Evolutionary conservation across 768 basidiomycete species (phyloP).

Genomic region (Leccinum barrowsii): DNA sequence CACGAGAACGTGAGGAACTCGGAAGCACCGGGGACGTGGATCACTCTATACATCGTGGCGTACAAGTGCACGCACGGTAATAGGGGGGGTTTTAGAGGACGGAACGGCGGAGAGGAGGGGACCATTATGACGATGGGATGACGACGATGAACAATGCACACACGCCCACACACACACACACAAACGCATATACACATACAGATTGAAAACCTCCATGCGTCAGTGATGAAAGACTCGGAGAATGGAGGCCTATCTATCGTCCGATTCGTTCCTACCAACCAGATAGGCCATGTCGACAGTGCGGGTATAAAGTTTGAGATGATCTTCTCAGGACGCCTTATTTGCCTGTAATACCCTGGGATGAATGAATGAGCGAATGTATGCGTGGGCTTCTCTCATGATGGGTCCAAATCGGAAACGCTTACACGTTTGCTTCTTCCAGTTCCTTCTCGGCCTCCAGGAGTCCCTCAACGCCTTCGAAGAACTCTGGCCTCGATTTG

Average conservation of each 20-base stretch:
- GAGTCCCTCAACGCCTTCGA: constrained; percentile 37
- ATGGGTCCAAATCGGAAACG: background rate
- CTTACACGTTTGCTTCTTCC: constrained; percentile 47
- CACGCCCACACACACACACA: background rate
- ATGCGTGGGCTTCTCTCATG: background rate
- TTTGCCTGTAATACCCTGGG: constrained; percentile 13
- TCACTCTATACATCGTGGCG: constrained; percentile 13
- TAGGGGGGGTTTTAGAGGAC: constrained; percentile 4
- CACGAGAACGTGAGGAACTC: constrained; percentile 27
- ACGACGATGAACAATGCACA: background rate
- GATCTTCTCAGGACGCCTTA: constrained; percentile 19
- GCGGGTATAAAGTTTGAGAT: constrained; percentile 17
- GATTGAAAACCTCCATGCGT: constrained; percentile 14
- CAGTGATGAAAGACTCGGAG: constrained; percentile 17
- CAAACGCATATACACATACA: background rate
- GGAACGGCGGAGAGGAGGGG: constrained; percentile 1
- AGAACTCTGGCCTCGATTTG: constrained; percentile 27
- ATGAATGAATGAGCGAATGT: constrained; percentile 22
- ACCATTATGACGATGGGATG: constrained; percentile 8
- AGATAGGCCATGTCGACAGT: constrained; percentile 6
- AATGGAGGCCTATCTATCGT: background rate
- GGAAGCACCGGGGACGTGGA: background rate
- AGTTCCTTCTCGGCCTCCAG: constrained; percentile 57
- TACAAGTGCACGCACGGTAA: constrained; percentile 21
- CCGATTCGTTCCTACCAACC: background rate